These are phyloP conservation scores for Maudiozyma pseudohumilis DNA, from an alignment of 805 yeast species.

Conservation along the genomic window DNA sequence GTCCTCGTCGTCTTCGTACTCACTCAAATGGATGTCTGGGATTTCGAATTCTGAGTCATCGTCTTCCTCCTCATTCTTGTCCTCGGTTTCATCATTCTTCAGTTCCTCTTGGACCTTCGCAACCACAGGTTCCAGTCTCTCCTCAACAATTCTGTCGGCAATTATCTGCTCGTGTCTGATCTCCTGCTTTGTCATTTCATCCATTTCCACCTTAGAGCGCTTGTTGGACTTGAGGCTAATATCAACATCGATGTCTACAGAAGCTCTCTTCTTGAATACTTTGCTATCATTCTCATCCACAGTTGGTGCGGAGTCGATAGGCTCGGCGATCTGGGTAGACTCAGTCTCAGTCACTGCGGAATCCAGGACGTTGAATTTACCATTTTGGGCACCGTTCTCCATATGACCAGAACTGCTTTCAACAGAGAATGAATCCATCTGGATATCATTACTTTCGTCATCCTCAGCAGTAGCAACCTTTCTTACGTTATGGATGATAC, in stretches of 20 bases:
- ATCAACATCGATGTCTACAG: slow-evolving; percentile 3
- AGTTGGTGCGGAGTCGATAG: too few relatives aligned
- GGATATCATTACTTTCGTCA: not conserved
- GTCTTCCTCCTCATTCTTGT: slow-evolving; percentile 7
- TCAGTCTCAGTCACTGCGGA: not conserved
- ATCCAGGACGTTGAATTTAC: not conserved
- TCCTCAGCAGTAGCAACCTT: slow-evolving; percentile 5
- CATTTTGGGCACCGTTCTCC: too few relatives aligned
- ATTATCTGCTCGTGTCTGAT: slow-evolving; percentile 1
- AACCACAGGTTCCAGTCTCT: slow-evolving; percentile 2
- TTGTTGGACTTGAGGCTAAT: not conserved
- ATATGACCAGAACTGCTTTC: too few relatives aligned
- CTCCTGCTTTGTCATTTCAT: not conserved
- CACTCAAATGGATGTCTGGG: slow-evolving; percentile 20
- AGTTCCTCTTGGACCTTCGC: slow-evolving; percentile 3
- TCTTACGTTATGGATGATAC: slow-evolving; percentile 22
- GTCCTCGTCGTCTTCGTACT: slow-evolving; percentile 13
- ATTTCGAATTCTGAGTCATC: slow-evolving; percentile 26
- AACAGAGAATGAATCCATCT: not conserved
- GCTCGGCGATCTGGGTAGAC: too few relatives aligned
- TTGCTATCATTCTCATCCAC: slow-evolving; percentile 5
- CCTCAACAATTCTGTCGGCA: slow-evolving; percentile 6
- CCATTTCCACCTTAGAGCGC: not conserved
- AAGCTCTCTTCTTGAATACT: slow-evolving; percentile 7
- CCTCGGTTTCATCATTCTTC: slow-evolving; percentile 5